phyloP scores from a whole-genome alignment of 2,329 filamentous ascomycete genomes.

The Colletotrichum sp. region DNA sequence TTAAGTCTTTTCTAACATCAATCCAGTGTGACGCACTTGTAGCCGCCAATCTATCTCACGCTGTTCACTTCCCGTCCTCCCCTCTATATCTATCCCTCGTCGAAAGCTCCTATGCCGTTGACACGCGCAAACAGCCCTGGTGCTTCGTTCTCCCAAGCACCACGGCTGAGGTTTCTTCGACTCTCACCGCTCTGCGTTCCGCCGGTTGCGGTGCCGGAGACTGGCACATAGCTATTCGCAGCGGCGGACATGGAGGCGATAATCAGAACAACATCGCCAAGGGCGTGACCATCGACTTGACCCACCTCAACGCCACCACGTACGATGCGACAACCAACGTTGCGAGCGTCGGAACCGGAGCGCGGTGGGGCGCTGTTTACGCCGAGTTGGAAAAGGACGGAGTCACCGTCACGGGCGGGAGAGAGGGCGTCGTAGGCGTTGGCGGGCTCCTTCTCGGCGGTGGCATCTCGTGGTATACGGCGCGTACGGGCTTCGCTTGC shows the following conservation, averaged over 20 bases:
- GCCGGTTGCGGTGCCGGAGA: neutral
- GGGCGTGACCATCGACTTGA: slow-evolving; percentile 50
- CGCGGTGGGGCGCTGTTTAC: neutral
- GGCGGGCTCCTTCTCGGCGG: slow-evolving; percentile 32
- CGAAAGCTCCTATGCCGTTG: neutral
- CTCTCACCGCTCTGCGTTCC: neutral
- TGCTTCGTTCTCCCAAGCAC: neutral
- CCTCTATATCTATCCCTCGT: neutral
- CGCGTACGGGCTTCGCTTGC: slow-evolving; percentile 39
- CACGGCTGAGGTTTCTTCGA: neutral
- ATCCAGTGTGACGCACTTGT: neutral
- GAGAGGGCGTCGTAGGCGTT: slow-evolving; percentile 34
- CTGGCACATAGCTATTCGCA: slow-evolving; percentile 28
- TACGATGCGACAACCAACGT: neutral
- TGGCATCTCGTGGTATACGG: slow-evolving; percentile 25
- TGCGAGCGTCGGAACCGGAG: neutral
- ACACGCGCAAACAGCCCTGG: neutral
- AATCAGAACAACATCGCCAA: slow-evolving; percentile 46
- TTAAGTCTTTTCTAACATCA: neutral
- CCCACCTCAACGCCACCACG: slow-evolving; percentile 23
- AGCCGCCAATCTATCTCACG: neutral
- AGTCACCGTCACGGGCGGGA: slow-evolving; percentile 23
- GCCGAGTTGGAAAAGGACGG: neutral
- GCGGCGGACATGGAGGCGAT: slow-evolving; percentile 50
- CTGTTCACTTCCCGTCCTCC: neutral